Conservation (phyloP, 1,139 yeast genomes). For the Protomyces gravidus region DNA sequence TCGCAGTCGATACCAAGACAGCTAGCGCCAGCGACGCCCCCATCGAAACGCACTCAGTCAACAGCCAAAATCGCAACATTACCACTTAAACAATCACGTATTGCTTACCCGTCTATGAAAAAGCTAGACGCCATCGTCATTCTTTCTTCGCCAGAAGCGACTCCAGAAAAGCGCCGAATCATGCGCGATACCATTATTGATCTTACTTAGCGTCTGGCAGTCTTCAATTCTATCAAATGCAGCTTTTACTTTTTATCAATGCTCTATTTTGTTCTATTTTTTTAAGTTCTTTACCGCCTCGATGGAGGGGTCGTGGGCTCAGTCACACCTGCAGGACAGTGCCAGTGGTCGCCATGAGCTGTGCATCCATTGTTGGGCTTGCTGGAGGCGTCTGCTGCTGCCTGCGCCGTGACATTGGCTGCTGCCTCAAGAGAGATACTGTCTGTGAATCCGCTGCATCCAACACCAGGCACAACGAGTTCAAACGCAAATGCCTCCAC, state of each 20-base stretch:
- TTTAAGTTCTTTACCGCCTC: not conserved
- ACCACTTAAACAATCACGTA: not conserved
- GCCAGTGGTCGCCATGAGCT: not conserved
- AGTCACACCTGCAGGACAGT: not conserved
- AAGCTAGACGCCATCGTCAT: not conserved
- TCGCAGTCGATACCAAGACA: too few species aligned
- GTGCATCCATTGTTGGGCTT: not conserved
- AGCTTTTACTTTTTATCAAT: not conserved
- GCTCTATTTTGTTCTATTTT: not conserved
- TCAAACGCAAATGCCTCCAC: not conserved
- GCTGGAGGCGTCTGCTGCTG: not conserved
- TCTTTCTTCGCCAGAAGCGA: constrained; percentile 1
- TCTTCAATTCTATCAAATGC: not conserved
- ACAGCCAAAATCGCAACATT: not conserved
- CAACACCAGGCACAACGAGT: not conserved
- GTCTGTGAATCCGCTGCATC: not conserved
- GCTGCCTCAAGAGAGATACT: not conserved
- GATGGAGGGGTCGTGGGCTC: not conserved
- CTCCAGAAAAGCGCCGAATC: not conserved
- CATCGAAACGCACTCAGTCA: too few species aligned
- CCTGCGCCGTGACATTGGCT: not conserved
- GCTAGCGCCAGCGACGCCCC: not conserved
- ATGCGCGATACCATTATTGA: not conserved
- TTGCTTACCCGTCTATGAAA: not conserved
- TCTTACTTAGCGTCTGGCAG: not conserved